phyloP scores from a whole-genome alignment of 805 yeast genomes.

The Wickerhamiella hasegawae region DNA sequence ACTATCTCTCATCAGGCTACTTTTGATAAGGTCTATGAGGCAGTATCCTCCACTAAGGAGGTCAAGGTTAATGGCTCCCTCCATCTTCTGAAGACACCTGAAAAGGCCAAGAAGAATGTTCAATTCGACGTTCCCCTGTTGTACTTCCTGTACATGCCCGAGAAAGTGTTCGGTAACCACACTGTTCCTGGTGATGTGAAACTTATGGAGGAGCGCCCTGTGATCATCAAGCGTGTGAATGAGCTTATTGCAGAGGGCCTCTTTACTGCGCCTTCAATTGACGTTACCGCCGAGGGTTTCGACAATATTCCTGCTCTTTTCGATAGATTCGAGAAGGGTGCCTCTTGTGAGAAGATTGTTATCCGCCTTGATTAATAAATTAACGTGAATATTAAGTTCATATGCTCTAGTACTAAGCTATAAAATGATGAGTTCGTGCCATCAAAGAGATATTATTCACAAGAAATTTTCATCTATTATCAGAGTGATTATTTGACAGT shows the following conservation, averaged over 20 bases:
- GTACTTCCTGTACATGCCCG: constrained; percentile 10
- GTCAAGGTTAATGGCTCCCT: constrained; percentile 3
- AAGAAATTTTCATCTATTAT: too few species aligned
- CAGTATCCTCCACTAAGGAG: constrained; percentile 1
- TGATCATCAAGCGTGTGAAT: constrained; percentile 7
- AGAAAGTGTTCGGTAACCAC: constrained; percentile 10
- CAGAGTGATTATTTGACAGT: too few species aligned
- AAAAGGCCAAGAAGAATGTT: constrained; percentile 1
- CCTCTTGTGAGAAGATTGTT: constrained; percentile 15
- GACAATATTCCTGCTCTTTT: constrained; percentile 13
- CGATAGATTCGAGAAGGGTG: constrained; percentile 11
- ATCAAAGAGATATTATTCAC: too few species aligned
- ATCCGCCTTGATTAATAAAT: too few species aligned
- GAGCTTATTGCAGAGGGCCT: constrained; percentile 5
- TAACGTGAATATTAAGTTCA: too few species aligned
- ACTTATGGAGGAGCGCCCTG: constrained; percentile 1
- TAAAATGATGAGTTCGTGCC: too few species aligned
- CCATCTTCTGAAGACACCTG: background rate
- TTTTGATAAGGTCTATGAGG: constrained; percentile 6
- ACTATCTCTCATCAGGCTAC: constrained; percentile 12
- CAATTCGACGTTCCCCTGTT: constrained; percentile 7
- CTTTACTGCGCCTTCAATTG: constrained; percentile 9
- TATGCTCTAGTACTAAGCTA: too few species aligned
- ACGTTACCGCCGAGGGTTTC: constrained; percentile 15
- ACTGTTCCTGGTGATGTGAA: constrained; percentile 5